Evolutionary conservation across 139 green algal species (phyloP).

Genomic region (Tetratostichococcus sp.): DNA sequence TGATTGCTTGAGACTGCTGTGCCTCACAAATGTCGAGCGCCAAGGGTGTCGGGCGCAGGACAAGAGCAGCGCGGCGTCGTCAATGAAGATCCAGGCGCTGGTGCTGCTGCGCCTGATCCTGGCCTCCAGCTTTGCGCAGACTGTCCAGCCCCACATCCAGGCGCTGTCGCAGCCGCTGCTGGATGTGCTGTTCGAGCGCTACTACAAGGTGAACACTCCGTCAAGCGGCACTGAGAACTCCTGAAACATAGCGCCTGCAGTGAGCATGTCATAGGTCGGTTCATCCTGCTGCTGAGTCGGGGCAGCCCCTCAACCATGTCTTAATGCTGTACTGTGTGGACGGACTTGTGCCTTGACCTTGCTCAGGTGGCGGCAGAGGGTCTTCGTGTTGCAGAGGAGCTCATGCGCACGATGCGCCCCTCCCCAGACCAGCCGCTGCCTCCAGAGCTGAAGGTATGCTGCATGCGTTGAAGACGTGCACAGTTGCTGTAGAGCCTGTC

Average conservation of each 20-base stretch:
- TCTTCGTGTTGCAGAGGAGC: constrained; percentile 67
- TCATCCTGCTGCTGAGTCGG: too few relatives aligned
- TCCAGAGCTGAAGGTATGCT: constrained; percentile 5
- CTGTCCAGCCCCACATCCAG: constrained; percentile 55
- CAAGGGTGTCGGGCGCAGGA: constrained; percentile 55
- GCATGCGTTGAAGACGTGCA: too few relatives aligned
- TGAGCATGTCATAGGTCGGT: too few relatives aligned
- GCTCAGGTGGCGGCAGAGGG: constrained; percentile 74
- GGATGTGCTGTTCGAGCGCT: constrained; percentile 59
- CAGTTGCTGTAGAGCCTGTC: too few relatives aligned
- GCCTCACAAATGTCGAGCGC: not conserved
- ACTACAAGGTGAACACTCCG: constrained; percentile 78
- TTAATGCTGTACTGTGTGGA: not conserved
- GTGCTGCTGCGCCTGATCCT: constrained; percentile 73
- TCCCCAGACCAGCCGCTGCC: constrained; percentile 1
- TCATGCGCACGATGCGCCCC: constrained; percentile 75
- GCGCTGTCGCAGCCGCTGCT: constrained; percentile 54
- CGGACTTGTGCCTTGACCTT: too few relatives aligned
- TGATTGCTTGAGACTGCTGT: too few relatives aligned
- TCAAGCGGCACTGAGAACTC: too few relatives aligned
- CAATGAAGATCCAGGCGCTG: constrained; percentile 91
- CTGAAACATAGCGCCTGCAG: too few relatives aligned
- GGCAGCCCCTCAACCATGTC: too few relatives aligned
- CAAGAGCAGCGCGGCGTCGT: constrained; percentile 30
- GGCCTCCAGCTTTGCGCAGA: constrained; percentile 29